Evolutionary conservation across 2,329 filamentous ascomycete genomes (phyloP).

Genomic region (Acrocalymma vagum): DNA sequence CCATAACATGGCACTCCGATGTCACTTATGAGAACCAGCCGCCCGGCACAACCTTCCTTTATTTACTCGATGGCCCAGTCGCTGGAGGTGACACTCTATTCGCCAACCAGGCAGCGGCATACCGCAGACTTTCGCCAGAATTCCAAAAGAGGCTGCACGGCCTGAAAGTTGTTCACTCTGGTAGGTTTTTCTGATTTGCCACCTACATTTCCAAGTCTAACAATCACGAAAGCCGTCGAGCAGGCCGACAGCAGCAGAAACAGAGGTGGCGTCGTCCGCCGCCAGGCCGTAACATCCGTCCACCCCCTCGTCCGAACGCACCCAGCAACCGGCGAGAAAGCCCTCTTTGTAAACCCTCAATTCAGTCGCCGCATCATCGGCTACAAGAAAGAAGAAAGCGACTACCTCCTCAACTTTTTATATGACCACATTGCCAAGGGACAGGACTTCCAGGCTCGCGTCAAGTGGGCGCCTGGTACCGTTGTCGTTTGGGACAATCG

Average conservation of each 20-base stretch:
- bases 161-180: conserved; percentile 81
- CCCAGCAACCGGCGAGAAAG: conserved; percentile 82
- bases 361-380: conserved; percentile 85
- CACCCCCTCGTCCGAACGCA: conserved; percentile 86
- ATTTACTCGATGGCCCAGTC: conserved; percentile 81
- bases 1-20: conserved; percentile 89
- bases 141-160: conserved; percentile 85
- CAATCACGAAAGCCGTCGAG: conserved; percentile 60
- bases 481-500: conserved; percentile 90
- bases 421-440: conserved; percentile 78
- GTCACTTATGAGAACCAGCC: conserved; percentile 89
- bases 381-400: conserved; percentile 86
- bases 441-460: conserved; percentile 75
- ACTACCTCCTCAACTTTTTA: conserved; percentile 78
- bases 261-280: conserved; percentile 74
- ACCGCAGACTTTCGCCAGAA: conserved; percentile 78
- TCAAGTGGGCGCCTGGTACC: conserved; percentile 81
- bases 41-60: conserved; percentile 88
- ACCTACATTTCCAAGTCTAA: conserved; percentile 6
- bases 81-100: conserved; percentile 89
- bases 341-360: conserved; percentile 82
- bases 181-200: conserved; percentile 42
- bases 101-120: conserved; percentile 80
- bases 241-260: conserved; percentile 76
- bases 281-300: conserved; percentile 76